phyloP scores from a whole-genome alignment of 1,139 yeast genomes.

The Protomyces pachydermus region DNA sequence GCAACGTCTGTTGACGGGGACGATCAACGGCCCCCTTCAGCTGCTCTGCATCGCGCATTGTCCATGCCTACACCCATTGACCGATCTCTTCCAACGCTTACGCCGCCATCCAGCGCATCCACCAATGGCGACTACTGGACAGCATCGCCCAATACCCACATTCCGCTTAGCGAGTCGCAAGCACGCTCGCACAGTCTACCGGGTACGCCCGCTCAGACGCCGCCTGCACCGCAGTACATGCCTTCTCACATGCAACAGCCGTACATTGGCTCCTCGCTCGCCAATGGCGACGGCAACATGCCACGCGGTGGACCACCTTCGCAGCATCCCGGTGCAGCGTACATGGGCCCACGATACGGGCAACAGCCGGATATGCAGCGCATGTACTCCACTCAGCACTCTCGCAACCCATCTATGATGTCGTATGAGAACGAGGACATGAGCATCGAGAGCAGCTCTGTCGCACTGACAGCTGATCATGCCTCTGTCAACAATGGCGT shows the following conservation, averaged over 20 bases:
- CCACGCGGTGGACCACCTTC: not conserved
- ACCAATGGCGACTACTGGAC: conserved; percentile 23
- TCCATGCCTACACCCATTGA: conserved; percentile 23
- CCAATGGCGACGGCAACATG: not conserved
- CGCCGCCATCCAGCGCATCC: conserved; percentile 25
- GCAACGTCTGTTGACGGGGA: not conserved
- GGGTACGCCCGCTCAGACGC: conserved; percentile 24
- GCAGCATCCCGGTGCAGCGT: not conserved
- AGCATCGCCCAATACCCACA: not conserved
- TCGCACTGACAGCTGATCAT: conserved; percentile 4
- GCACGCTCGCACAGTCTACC: conserved; percentile 17
- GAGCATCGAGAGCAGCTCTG: conserved; percentile 14
- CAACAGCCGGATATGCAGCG: conserved; percentile 25
- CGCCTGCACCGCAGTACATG: conserved; percentile 22
- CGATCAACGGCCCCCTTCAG: conserved; percentile 1
- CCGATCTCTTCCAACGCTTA: conserved; percentile 5
- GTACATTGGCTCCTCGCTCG: conserved; percentile 5
- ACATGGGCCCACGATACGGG: conserved; percentile 14
- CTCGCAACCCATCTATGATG: conserved; percentile 25
- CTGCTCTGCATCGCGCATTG: conserved; percentile 7
- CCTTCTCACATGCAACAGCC: conserved; percentile 1
- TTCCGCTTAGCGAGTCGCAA: conserved; percentile 12
- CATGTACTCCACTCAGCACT: conserved; percentile 11
- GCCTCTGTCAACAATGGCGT: conserved; percentile 6
- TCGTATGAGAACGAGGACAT: conserved; percentile 19